Conservation (phyloP, 495 filamentous ascomycete genomes). For the Talaromyces liani region DNA sequence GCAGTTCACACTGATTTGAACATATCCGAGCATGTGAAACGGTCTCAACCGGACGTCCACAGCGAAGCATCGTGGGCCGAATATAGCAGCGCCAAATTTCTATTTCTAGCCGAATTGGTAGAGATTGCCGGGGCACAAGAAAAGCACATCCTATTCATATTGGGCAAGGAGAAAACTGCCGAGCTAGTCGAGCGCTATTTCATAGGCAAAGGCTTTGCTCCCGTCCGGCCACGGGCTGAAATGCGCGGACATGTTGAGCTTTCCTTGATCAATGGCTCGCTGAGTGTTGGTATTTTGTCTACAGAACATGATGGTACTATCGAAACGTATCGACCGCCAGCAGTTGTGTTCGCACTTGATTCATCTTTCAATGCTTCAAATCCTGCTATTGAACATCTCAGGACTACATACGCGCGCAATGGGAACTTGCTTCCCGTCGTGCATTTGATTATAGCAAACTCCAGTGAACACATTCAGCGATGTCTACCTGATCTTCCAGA, state of each 20-base stretch:
- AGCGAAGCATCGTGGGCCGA: constrained; percentile 49
- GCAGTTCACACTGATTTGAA: constrained; percentile 50
- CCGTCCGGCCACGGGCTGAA: constrained; percentile 33
- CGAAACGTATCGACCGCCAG: constrained; percentile 33
- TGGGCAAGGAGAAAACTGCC: constrained; percentile 32
- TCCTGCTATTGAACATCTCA: constrained; percentile 31
- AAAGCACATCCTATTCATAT: constrained; percentile 41
- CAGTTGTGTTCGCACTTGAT: constrained; percentile 48
- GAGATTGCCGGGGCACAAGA: constrained; percentile 29
- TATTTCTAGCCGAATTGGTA: constrained; percentile 46
- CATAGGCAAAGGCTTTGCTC: constrained; percentile 36
- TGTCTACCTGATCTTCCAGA: constrained; percentile 39
- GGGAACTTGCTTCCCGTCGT: constrained; percentile 41
- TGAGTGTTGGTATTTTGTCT: constrained; percentile 44
- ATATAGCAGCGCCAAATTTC: constrained; percentile 50
- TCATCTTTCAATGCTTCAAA: constrained; percentile 35
- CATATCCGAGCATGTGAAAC: constrained; percentile 29
- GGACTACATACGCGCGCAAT: constrained; percentile 34
- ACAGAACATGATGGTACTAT: constrained; percentile 29
- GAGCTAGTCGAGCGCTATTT: constrained; percentile 48
- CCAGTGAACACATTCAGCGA: constrained; percentile 49
- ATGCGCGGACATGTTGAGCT: constrained; percentile 28
- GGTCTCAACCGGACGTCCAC: constrained; percentile 22
- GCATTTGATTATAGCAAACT: constrained; percentile 44
- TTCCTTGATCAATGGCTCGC: constrained; percentile 25